Conservation (phyloP, 2,329 filamentous ascomycete species). For the Ceratocystis colombiana region DNA sequence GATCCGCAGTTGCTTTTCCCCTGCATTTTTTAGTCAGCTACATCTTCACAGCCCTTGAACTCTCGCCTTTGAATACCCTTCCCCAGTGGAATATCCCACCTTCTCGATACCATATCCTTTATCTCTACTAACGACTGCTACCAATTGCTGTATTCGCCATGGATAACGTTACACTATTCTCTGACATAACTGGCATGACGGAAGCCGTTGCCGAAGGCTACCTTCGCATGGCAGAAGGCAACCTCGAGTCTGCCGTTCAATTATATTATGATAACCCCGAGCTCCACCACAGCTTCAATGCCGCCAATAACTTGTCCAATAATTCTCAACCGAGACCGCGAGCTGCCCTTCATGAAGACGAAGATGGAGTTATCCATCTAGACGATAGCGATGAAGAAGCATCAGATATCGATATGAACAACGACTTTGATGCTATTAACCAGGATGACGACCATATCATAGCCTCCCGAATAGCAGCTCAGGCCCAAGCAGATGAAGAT, state of each 20-base stretch:
- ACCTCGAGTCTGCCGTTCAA: constrained; percentile 75
- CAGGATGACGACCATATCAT: constrained; percentile 36
- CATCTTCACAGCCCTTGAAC: not conserved
- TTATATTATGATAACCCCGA: constrained; percentile 87
- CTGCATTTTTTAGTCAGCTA: not conserved
- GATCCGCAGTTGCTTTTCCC: not conserved
- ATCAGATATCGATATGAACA: constrained; percentile 16
- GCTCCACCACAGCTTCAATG: constrained; percentile 42
- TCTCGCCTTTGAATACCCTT: not conserved
- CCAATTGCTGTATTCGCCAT: constrained; percentile 37
- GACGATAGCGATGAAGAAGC: constrained; percentile 38
- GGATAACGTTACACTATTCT: constrained; percentile 66
- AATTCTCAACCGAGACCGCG: constrained; percentile 29
- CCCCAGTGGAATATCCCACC: not conserved
- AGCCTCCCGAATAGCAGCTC: constrained; percentile 36
- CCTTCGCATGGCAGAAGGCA: constrained; percentile 71
- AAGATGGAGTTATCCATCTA: constrained; percentile 51
- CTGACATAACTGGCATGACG: constrained; percentile 66
- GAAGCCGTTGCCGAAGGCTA: constrained; percentile 69
- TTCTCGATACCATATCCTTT: not conserved
- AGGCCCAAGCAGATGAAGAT: constrained; percentile 68
- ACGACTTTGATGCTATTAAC: constrained; percentile 31
- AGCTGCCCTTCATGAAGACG: constrained; percentile 32
- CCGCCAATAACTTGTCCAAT: constrained; percentile 32
- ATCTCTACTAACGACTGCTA: not conserved